These are phyloP conservation scores for Bromus sterilis DNA, from an alignment of 176 grass and related monocot species.

Conservation along the genomic window DNA sequence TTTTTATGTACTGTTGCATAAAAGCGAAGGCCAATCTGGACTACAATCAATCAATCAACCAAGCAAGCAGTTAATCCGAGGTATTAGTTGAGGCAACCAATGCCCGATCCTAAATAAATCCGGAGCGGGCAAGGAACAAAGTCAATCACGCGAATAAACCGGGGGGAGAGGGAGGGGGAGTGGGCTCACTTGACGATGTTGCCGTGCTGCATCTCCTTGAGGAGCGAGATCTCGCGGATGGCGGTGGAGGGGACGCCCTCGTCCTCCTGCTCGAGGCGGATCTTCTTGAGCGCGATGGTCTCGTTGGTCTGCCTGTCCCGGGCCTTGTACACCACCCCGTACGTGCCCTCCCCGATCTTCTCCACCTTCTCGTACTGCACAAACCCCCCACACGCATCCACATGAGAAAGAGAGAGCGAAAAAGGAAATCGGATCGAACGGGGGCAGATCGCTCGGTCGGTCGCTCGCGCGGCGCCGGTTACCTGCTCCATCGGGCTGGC, in stretches of 20 bases:
- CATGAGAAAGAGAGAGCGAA: too few species aligned
- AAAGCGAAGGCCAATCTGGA: neutral
- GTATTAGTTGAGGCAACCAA: neutral
- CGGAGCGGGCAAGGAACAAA: neutral
- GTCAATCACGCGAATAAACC: neutral
- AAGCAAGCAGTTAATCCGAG: neutral
- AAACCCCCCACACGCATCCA: neutral
- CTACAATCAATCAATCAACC: neutral
- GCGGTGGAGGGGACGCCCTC: constrained; percentile 93
- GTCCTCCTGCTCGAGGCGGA: constrained; percentile 91
- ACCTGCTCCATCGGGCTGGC: constrained; percentile 72
- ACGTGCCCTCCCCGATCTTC: constrained; percentile 97
- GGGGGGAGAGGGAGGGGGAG: neutral
- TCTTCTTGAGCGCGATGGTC: constrained; percentile 97
- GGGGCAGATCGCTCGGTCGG: constrained; percentile 27
- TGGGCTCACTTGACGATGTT: constrained; percentile 73
- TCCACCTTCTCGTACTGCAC: constrained; percentile 90
- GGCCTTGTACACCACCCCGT: constrained; percentile 95
- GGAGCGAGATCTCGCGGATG: constrained; percentile 92
- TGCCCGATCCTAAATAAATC: neutral
- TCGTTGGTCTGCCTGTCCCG: constrained; percentile 72
- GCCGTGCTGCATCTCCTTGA: constrained; percentile 93
- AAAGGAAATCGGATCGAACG: neutral
- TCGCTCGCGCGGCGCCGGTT: neutral
- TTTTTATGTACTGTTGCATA: constrained; percentile 21